phyloP scores from a whole-genome alignment of 129 eudicot genomes.

The Ambrosia artemisiifolia region DNA sequence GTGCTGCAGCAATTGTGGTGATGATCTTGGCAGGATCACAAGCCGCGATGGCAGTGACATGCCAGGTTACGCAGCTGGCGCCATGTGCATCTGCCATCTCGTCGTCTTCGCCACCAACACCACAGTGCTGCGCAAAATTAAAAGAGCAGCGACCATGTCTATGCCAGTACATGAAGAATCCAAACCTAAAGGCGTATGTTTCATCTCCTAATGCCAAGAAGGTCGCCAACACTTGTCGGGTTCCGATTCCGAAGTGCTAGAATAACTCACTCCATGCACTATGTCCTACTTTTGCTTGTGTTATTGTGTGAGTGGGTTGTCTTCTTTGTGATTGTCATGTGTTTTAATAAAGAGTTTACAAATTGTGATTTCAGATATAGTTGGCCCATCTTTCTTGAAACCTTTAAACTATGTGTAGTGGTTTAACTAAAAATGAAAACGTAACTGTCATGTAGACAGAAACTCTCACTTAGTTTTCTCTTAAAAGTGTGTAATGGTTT shows the following conservation, averaged over 20 bases:
- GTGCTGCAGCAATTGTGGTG: background rate
- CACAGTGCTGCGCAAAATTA: background rate
- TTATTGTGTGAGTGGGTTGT: background rate
- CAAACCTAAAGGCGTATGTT: background rate
- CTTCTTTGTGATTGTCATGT: background rate
- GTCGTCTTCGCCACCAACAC: background rate
- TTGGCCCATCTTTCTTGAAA: background rate
- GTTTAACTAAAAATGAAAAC: background rate
- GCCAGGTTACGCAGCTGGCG: conserved; percentile 17
- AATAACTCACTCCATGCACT: background rate
- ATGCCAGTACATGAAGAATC: conserved; percentile 15
- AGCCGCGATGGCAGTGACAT: conserved; percentile 7
- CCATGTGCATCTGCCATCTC: conserved; percentile 8
- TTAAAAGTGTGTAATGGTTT: too few species aligned
- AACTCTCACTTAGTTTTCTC: too few species aligned
- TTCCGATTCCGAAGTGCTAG: conserved; percentile 19
- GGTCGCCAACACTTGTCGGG: conserved; percentile 12
- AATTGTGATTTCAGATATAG: background rate
- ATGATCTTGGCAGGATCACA: conserved; percentile 11
- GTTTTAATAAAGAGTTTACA: background rate
- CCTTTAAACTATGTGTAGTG: background rate
- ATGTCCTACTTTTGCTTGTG: background rate
- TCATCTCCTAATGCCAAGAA: conserved; percentile 24
- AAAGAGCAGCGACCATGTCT: conserved; percentile 22
- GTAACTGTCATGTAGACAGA: too few species aligned